Evolutionary conservation across 371 early-diverging fungal species (phyloP).

Genomic region (Scutellospora calospora): DNA sequence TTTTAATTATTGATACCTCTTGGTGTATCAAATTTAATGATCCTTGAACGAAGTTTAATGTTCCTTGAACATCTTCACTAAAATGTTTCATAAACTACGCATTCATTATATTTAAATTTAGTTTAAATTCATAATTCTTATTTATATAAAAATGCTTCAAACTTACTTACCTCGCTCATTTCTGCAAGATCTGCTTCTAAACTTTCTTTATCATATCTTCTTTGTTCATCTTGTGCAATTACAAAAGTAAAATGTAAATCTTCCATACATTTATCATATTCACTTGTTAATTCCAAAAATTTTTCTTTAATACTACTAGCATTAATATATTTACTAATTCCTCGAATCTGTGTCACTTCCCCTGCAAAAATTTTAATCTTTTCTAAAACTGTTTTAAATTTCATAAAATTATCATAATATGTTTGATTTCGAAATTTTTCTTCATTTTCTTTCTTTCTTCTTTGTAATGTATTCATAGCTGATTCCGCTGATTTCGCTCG

Average conservation of each 20-base stretch:
- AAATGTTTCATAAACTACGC: too few relatives aligned
- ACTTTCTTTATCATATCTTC: conserved; percentile 29
- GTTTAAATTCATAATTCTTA: too few relatives aligned
- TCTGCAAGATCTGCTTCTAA: not conserved
- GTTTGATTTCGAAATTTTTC: not conserved
- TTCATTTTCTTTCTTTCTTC: conserved; percentile 29
- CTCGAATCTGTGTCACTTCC: not conserved
- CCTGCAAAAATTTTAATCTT: not conserved
- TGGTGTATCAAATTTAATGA: too few relatives aligned
- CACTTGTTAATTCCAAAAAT: not conserved
- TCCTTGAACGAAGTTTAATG: too few relatives aligned
- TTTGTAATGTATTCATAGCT: conserved; percentile 18
- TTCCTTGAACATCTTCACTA: too few relatives aligned
- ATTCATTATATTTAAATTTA: too few relatives aligned
- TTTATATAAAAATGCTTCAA: too few relatives aligned
- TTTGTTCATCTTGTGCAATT: conserved; percentile 29
- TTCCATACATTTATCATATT: not conserved
- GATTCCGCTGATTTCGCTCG: conserved; percentile 5
- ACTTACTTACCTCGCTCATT: not conserved
- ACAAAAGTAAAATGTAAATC: conserved; percentile 16
- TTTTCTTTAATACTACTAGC: not conserved
- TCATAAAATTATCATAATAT: conserved; percentile 29
- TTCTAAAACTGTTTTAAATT: not conserved
- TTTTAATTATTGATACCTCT: too few relatives aligned
- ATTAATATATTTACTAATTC: too few relatives aligned